A percentile compares a stretch with the other conserved stretches of the same genome.
These are phyloP conservation scores for Lumnitzera littorea DNA, from an alignment of 345 rosid genomes.

Conservation along the genomic window DNA sequence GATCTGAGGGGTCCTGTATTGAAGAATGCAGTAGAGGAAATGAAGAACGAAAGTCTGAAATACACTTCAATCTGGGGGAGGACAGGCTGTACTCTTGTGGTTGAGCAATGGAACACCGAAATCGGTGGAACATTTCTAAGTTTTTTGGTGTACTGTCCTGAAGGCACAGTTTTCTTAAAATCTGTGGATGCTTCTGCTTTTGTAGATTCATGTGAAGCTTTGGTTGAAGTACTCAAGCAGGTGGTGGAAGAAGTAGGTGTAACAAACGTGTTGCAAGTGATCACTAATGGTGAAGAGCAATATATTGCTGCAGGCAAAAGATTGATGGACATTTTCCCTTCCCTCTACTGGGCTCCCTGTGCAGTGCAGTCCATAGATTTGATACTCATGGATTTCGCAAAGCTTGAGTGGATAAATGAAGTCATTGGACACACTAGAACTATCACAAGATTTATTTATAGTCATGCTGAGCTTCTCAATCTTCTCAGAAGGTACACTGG, in stretches of 20 bases:
- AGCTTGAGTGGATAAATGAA: constrained; percentile 57
- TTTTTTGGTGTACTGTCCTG: constrained; percentile 55
- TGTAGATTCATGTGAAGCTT: constrained; percentile 39
- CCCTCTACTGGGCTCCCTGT: constrained; percentile 86
- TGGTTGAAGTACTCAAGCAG: constrained; percentile 54
- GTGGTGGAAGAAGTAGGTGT: constrained; percentile 79
- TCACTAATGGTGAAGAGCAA: constrained; percentile 58
- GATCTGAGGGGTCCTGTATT: constrained; percentile 68
- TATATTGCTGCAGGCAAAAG: constrained; percentile 49
- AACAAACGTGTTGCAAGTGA: constrained; percentile 71
- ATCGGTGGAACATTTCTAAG: constrained; percentile 41
- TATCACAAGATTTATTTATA: constrained; percentile 74
- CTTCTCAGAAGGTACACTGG: constrained; percentile 60
- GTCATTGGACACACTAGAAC: constrained; percentile 70
- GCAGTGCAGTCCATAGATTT: constrained; percentile 59
- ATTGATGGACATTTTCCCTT: constrained; percentile 61
- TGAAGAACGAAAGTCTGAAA: constrained; percentile 43
- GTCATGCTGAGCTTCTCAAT: constrained; percentile 60
- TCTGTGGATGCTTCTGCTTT: constrained; percentile 53
- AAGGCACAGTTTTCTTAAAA: constrained; percentile 60
- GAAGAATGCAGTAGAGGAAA: constrained; percentile 67
- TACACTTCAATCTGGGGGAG: constrained; percentile 38
- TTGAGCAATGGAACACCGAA: constrained; percentile 49
- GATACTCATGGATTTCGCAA: constrained; percentile 69
- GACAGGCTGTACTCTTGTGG: constrained; percentile 75